A percentile compares a stretch with the other conserved stretches of the same genome.
phyloP scores from a whole-genome alignment of 1,284 basidiomycete genomes.

The Thecaphora thlaspeos region DNA sequence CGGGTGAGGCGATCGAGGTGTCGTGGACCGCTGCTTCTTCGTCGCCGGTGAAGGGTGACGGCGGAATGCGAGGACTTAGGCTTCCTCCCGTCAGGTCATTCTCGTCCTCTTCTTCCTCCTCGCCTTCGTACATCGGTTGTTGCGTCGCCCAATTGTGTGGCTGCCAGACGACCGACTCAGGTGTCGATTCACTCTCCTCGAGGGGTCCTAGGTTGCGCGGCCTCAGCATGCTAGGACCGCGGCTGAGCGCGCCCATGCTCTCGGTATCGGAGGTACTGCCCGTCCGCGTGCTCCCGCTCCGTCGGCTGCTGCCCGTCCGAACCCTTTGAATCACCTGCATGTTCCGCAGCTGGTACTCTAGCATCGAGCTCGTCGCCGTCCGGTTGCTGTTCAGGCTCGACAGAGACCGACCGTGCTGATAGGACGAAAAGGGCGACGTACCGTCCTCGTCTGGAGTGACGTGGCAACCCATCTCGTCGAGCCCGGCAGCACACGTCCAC shows the following conservation, averaged over 20 bases:
- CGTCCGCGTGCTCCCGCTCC: conserved; percentile 21
- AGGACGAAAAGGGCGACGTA: conserved; percentile 1
- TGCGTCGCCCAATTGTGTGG: conserved; percentile 7
- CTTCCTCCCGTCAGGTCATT: not conserved
- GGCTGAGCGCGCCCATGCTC: conserved; percentile 15
- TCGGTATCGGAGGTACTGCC: conserved; percentile 22
- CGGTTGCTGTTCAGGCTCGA: conserved; percentile 39
- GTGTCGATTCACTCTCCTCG: conserved; percentile 18
- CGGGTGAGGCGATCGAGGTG: not conserved
- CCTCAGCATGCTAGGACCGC: conserved; percentile 20
- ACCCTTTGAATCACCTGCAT: conserved; percentile 52
- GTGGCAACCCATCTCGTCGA: conserved; percentile 24
- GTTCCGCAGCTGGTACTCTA: conserved; percentile 32
- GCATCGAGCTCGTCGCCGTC: conserved; percentile 34
- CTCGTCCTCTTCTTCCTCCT: conserved; percentile 6
- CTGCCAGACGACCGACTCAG: conserved; percentile 26
- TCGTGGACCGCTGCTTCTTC: not conserved
- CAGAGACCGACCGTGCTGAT: conserved; percentile 21
- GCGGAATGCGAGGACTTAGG: too few relatives aligned
- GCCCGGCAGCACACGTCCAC: not conserved
- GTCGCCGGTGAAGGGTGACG: too few relatives aligned
- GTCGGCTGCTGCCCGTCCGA: conserved; percentile 33
- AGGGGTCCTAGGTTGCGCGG: conserved; percentile 13
- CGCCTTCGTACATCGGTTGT: not conserved
- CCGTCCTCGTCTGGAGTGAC: not conserved